Evolutionary conservation across 2,329 filamentous ascomycete species (phyloP), one percentile per base, ranked within the genome.

Genomic region (Volutella citrinella): DNA sequence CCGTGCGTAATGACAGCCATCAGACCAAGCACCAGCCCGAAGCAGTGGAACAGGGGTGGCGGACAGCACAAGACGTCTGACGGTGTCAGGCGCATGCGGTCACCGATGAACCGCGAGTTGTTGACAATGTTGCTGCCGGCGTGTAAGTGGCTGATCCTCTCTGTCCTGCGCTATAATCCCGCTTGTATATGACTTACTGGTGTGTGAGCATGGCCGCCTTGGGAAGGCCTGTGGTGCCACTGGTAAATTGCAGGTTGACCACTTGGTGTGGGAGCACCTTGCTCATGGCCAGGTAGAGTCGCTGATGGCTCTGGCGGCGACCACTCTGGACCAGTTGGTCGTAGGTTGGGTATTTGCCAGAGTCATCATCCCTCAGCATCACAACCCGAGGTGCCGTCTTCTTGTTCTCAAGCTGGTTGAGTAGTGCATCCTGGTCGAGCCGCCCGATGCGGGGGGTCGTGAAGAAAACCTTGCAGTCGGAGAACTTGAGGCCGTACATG

Each of bases 1-100:
- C 86, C 85, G 56, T 90, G 84, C 0, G 83, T 88, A 32, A 89
- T 63, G 26, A 78, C 72, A 3, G 84, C 80, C 35, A 90, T 72
- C 27, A 90, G 70, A 8, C 86, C 86, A 4, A 89, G 75, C 2
- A 90, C 84, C 7, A 91, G 74, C 3, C 86, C 86, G 54, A 91
- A 91, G 66, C 85, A 91, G 66, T 93, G 87, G 68, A 93, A 93
- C 5, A 93, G 71, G 0, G 87, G 87, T 1, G 87, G 86, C 4
- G 86, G 86, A 57, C 87, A 93, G 66, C 86, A 91, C 10, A 93
- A 70, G 7, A 82, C 68, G 52, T 90, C 84, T 27, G 70, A 65
- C 4, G 75, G 63, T 0, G 76, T 80, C 12, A 91, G 70, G 6
- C 76, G 71, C 82, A 89, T 84, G 26, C 84, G 76, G 58, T 87